phyloP scores from a whole-genome alignment of 1,284 basidiomycete genomes.

The Cryptococcus sp. region DNA sequence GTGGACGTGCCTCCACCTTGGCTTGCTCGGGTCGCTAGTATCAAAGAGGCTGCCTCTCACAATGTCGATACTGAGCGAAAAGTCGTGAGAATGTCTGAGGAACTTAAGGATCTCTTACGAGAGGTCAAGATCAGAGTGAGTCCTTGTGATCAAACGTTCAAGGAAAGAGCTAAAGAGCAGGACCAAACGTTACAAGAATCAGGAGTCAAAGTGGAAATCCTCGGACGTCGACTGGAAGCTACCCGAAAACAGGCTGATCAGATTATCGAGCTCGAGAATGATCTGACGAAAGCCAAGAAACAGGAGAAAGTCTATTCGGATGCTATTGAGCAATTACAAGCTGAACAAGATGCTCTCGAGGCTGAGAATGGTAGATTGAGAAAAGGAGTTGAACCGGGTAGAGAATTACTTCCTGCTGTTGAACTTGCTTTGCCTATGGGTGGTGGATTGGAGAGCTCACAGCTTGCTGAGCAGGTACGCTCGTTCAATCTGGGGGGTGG shows the following conservation, averaged over 20 bases:
- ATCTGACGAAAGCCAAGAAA: conserved; percentile 73
- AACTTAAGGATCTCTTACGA: conserved; percentile 78
- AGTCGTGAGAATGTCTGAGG: conserved; percentile 76
- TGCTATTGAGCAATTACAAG: conserved; percentile 86
- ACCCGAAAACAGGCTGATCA: conserved; percentile 82
- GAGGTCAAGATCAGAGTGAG: conserved; percentile 62
- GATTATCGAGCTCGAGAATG: conserved; percentile 72
- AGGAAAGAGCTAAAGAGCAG: conserved; percentile 53
- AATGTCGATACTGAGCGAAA: conserved; percentile 90
- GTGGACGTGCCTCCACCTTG: conserved; percentile 79
- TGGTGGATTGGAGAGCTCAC: conserved; percentile 74
- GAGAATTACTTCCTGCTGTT: background rate
- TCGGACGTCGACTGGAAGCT: conserved; percentile 86
- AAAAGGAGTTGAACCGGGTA: conserved; percentile 48
- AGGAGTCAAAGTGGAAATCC: conserved; percentile 85
- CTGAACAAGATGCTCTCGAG: conserved; percentile 79
- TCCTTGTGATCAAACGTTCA: conserved; percentile 1
- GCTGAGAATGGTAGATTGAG: conserved; percentile 82
- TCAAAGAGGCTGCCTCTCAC: conserved; percentile 75
- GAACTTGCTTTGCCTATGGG: conserved; percentile 44
- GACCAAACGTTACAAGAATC: conserved; percentile 88
- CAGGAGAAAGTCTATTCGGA: conserved; percentile 87
- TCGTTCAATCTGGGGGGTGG: too few relatives aligned
- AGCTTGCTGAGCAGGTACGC: conserved; percentile 74
- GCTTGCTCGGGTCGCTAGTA: conserved; percentile 77